These are phyloP conservation scores for Penicillium sp. DNA, from an alignment of 2,329 filamentous ascomycete genomes.

Conservation along the genomic window DNA sequence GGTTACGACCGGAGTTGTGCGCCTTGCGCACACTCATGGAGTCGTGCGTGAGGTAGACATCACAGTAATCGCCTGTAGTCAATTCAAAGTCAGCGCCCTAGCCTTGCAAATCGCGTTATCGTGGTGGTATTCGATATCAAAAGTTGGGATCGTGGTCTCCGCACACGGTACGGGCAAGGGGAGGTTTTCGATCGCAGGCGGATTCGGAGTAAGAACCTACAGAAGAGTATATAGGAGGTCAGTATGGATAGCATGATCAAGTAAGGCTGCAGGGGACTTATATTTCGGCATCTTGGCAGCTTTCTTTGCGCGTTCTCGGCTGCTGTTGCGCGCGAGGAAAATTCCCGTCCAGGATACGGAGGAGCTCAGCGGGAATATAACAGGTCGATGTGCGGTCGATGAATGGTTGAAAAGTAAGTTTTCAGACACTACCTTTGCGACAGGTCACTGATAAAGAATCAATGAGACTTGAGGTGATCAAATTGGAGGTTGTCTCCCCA, in stretches of 20 bases:
- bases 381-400: neutral
- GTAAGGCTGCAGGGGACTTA: conserved; percentile 51
- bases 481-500: conserved; percentile 5
- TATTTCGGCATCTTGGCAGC: conserved; percentile 77
- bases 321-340: conserved; percentile 21
- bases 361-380: neutral
- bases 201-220: conserved; percentile 45
- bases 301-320: conserved; percentile 17
- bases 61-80: conserved; percentile 81
- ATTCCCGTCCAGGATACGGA: conserved; percentile 13
- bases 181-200: neutral
- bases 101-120: neutral
- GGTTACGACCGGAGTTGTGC: conserved; percentile 94
- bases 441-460: neutral
- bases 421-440: neutral
- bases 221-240: conserved; percentile 64
- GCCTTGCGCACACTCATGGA: conserved; percentile 99
- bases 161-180: neutral
- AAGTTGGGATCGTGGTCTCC: neutral
- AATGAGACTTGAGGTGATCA: neutral
- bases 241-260: conserved; percentile 26
- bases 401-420: neutral
- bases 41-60: conserved; percentile 99
- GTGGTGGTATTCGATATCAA: neutral
- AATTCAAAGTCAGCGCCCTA: conserved; percentile 8